Evolutionary conservation across 345 rosid species (phyloP).

Genomic region (Anastatica hierochuntica): DNA sequence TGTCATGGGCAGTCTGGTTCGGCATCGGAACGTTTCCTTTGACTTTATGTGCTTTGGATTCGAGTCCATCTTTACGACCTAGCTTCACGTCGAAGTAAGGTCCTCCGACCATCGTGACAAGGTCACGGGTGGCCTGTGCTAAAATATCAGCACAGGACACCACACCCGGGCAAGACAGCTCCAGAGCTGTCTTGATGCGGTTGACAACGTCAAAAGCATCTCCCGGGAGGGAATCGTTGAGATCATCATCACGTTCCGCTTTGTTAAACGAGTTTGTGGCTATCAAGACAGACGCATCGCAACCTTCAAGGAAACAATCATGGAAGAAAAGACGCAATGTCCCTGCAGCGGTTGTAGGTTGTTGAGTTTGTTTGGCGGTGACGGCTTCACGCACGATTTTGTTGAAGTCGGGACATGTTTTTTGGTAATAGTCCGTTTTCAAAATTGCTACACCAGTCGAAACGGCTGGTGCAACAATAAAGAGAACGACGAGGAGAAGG

Average conservation of each 20-base stretch:
- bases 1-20: conserved; percentile 31
- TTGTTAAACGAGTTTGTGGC: conserved; percentile 39
- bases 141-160: conserved; percentile 60
- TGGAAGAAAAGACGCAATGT: conserved; percentile 18
- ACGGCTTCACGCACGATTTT: conserved; percentile 34
- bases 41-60: conserved; percentile 32
- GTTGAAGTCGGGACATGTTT: conserved; percentile 42
- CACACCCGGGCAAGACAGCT: conserved; percentile 41
- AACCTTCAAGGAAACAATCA: conserved; percentile 56
- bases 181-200: conserved; percentile 40
- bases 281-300: conserved; percentile 49
- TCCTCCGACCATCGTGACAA: conserved; percentile 49
- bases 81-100: conserved; percentile 34
- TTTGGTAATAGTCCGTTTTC: conserved; percentile 34
- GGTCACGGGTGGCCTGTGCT: conserved; percentile 45
- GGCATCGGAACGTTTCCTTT: conserved; percentile 26
- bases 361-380: conserved; percentile 22
- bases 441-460: conserved; percentile 20
- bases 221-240: conserved; percentile 44
- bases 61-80: conserved; percentile 47
- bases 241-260: conserved; percentile 48
- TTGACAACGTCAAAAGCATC: conserved; percentile 45
- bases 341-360: conserved; percentile 50
- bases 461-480: conserved; percentile 9
- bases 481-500: no score